Evolutionary conservation across 1,139 yeast species (phyloP).

Genomic region (Candida pseudocylindracea): DNA sequence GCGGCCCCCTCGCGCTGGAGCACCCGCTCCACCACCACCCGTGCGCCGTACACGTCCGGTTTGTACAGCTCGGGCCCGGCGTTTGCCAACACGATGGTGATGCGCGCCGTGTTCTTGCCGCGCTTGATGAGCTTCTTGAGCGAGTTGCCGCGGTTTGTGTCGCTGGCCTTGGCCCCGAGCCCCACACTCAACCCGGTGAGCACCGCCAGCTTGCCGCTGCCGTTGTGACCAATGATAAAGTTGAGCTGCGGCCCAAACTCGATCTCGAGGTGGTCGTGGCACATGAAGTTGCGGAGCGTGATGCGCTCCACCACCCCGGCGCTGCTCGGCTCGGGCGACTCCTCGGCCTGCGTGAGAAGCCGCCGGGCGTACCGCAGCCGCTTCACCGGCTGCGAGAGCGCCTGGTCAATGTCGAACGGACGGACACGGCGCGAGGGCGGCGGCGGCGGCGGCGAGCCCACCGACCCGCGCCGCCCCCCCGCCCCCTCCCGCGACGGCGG

Average conservation of each 20-base stretch:
- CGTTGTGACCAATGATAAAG: slow-evolving; percentile 85
- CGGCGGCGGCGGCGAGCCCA: too few relatives aligned
- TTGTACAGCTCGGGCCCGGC: slow-evolving; percentile 43
- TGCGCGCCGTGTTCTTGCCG: slow-evolving; percentile 45
- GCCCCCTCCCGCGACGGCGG: too few relatives aligned
- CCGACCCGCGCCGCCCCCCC: too few relatives aligned
- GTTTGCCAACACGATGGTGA: slow-evolving; percentile 36
- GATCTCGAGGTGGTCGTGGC: slow-evolving; percentile 67
- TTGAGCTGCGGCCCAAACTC: slow-evolving; percentile 69
- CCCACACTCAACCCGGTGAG: slow-evolving; percentile 82
- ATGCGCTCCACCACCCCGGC: slow-evolving; percentile 17
- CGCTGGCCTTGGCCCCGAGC: slow-evolving; percentile 86
- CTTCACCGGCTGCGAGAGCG: too few relatives aligned
- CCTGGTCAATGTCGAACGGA: too few relatives aligned
- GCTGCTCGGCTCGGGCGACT: too few relatives aligned
- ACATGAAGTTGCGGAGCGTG: slow-evolving; percentile 44
- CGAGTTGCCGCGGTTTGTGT: slow-evolving; percentile 65
- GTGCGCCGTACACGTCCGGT: slow-evolving; percentile 41
- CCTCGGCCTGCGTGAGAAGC: too few relatives aligned
- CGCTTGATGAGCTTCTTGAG: slow-evolving; percentile 55
- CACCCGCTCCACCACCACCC: slow-evolving; percentile 52
- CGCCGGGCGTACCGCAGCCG: too few relatives aligned
- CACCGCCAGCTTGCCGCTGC: slow-evolving; percentile 89
- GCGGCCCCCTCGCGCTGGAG: slow-evolving; percentile 27
- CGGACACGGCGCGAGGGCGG: too few relatives aligned